These are phyloP conservation scores for Pseudonectria foliicola DNA, from an alignment of 2,329 filamentous ascomycete species.

Conservation along the genomic window DNA sequence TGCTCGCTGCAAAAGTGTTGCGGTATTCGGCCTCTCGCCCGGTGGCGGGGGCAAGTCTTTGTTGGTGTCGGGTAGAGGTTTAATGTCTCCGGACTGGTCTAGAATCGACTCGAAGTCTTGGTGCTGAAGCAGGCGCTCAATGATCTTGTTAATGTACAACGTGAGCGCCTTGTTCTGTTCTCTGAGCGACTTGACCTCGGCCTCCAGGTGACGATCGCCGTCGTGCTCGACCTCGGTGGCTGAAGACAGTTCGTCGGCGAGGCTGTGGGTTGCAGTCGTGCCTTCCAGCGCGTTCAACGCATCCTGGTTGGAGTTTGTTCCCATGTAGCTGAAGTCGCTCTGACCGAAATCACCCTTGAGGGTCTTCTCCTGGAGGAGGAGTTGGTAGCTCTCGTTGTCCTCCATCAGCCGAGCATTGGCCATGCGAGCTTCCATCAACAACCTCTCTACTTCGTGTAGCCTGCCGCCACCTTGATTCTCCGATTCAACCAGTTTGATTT, in stretches of 20 bases:
- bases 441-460: constrained; percentile 81
- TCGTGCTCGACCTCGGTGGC: constrained; percentile 54
- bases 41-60: constrained; percentile 78
- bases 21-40: constrained; percentile 29
- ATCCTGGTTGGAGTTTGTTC: constrained; percentile 52
- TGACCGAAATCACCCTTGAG: constrained; percentile 88
- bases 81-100: constrained; percentile 62
- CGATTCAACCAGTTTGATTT: constrained; percentile 90
- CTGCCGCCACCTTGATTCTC: constrained; percentile 88
- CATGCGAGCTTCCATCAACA: constrained; percentile 87
- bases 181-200: constrained; percentile 70
- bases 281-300: constrained; percentile 59
- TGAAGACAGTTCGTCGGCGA: constrained; percentile 85
- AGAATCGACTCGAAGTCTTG: constrained; percentile 93
- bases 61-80: constrained; percentile 47
- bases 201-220: constrained; percentile 61
- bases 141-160: constrained; percentile 98
- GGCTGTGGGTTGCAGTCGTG: constrained; percentile 43
- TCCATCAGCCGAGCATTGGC: constrained; percentile 94
- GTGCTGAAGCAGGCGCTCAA: constrained; percentile 87
- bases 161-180: constrained; percentile 97
- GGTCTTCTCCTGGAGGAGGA: constrained; percentile 89
- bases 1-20: constrained; percentile 52
- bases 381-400: constrained; percentile 96
- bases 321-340: constrained; percentile 69